These are phyloP conservation scores for Phytophthora quininea DNA, from an alignment of 352 stramenopile genomes.

Conservation along the genomic window DNA sequence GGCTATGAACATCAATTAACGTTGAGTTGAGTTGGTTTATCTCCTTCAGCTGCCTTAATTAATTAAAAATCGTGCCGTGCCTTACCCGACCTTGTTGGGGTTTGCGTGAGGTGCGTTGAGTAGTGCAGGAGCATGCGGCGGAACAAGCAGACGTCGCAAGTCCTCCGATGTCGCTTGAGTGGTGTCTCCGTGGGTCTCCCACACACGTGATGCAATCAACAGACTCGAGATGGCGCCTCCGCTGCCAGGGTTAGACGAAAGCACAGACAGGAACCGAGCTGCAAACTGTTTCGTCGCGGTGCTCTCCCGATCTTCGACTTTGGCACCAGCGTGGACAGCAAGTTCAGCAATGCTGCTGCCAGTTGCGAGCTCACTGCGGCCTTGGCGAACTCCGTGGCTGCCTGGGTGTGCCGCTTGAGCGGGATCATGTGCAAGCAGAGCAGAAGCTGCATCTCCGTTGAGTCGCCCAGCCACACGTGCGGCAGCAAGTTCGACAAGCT, in stretches of 20 bases:
- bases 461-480: constrained; percentile 79
- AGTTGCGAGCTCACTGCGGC: constrained; percentile 79
- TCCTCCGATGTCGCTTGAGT: constrained; percentile 84
- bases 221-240: constrained; percentile 83
- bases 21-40: constrained; percentile 23
- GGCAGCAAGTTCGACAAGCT: constrained; percentile 74
- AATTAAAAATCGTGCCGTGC: constrained; percentile 3
- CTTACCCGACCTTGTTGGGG: constrained; percentile 83
- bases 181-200: constrained; percentile 84
- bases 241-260: constrained; percentile 86
- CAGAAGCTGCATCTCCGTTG: constrained; percentile 82
- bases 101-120: constrained; percentile 84
- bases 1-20: constrained; percentile 22
- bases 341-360: constrained; percentile 77
- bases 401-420: constrained; percentile 86
- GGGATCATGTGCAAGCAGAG: constrained; percentile 90
- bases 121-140: constrained; percentile 73
- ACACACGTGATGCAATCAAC: constrained; percentile 78
- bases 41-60: constrained; percentile 14
- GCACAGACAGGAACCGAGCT: constrained; percentile 78
- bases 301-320: constrained; percentile 85
- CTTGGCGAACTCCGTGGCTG: constrained; percentile 86
- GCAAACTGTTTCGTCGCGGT: constrained; percentile 85
- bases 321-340: constrained; percentile 79
- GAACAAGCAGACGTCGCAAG: constrained; percentile 73